phyloP scores from a whole-genome alignment of 1,284 basidiomycete genomes.

The Leccinum subatratum region DNA sequence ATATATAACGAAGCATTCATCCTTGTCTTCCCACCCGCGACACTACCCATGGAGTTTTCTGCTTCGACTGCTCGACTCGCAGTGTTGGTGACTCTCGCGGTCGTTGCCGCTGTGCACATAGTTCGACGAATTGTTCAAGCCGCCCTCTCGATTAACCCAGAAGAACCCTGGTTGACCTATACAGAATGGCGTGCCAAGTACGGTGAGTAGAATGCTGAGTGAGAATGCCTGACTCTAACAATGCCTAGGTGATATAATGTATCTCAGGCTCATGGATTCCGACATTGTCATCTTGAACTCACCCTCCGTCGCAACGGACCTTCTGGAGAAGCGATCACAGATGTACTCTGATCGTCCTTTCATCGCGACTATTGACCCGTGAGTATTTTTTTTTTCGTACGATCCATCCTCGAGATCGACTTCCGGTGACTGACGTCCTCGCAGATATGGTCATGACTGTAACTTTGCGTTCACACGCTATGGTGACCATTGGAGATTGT shows the following conservation, averaged over 20 bases:
- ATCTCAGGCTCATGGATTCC: not conserved
- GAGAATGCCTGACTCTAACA: not conserved
- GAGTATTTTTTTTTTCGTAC: not conserved
- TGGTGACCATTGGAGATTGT: constrained; percentile 10
- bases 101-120: not conserved
- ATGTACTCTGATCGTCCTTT: constrained; percentile 2
- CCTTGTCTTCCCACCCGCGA: not conserved
- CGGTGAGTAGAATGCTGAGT: not conserved
- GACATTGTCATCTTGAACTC: not conserved
- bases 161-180: not conserved
- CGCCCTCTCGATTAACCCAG: not conserved
- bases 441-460: constrained; percentile 1
- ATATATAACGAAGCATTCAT: not conserved
- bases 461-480: constrained; percentile 11
- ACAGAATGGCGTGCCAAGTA: not conserved
- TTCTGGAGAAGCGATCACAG: not conserved
- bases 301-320: not conserved
- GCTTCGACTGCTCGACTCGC: not conserved
- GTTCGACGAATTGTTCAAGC: not conserved
- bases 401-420: not conserved
- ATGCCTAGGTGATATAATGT: not conserved
- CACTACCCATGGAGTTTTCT: not conserved
- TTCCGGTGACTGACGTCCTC: not conserved
- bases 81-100: not conserved
- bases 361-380: not conserved